Evolutionary conservation across 441 rosid species (phyloP), one percentile per base, ranked within the genome.

Genomic region (Adansonia gregorii): DNA sequence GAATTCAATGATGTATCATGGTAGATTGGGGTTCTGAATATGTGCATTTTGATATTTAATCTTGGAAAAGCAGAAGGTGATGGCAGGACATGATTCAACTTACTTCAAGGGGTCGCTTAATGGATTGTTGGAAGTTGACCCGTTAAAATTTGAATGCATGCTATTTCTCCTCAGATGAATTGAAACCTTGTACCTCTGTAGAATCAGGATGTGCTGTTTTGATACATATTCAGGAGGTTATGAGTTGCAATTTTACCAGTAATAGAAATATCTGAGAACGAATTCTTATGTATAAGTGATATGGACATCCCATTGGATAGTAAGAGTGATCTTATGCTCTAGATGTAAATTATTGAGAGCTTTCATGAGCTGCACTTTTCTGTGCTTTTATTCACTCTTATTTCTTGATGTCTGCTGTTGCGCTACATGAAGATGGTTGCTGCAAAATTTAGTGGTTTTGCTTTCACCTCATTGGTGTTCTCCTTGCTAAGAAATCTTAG

Each of bases 191-290:
- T 27, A 15, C 46, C 58, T 56, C 35, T 59, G 35, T 20, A 56
- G 61, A 46, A 43, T 77, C 67, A n/a, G 35, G 72, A 51, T 63
- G 39, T 60, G 64, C 43, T 17, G 70, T 73, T 72, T 65, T 51
- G 41, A 39, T 19, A 24, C 63, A 31, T 68, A 19, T 45, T 72
- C 5, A 35, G 63, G 73, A 39, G 11, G 22, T 45, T 70, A 12
- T 17, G 41, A 51, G 20, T 51, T 10, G 56, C n/a, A 39, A 11
- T 39, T 31, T 75, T 68, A 12, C 20, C 64, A 35, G 56, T 27
- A 61, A 69, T 51, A 75, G 46, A 49, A 52, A 71, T 31, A 0
- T 27, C 8, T 63, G 51, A 55, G 73, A 69, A 43, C 4, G 61
- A 19, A 68, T 41, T 75, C 52, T 79, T 67, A 20, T 59, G 19